A percentile compares a stretch with the other conserved stretches of the same genome.
Evolutionary conservation across 495 filamentous ascomycete species (phyloP).

Genomic region (Aspergillus biplanus): DNA sequence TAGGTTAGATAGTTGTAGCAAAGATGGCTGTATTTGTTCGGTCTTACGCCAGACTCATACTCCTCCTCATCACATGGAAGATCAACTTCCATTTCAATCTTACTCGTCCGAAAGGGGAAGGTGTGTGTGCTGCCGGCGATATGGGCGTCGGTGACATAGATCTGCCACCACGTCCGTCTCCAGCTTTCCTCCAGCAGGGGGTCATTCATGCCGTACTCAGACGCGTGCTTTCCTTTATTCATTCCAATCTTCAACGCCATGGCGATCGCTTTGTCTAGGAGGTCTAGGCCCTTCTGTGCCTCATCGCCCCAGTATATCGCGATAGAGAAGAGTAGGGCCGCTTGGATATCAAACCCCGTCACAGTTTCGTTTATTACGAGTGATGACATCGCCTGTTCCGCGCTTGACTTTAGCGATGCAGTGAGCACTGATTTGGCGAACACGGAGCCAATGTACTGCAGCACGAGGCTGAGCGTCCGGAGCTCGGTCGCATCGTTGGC

Average conservation of each 20-base stretch:
- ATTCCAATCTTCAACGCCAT: constrained; percentile 28
- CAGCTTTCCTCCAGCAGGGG: constrained; percentile 32
- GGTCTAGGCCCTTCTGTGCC: constrained; percentile 13
- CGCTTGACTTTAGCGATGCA: background rate
- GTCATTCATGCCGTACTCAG: constrained; percentile 10
- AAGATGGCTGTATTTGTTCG: no score
- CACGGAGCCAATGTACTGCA: constrained; percentile 25
- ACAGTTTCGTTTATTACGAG: background rate
- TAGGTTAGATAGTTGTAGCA: background rate
- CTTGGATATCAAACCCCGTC: constrained; percentile 29
- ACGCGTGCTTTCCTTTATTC: constrained; percentile 26
- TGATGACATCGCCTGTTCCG: constrained; percentile 3
- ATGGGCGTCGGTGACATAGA: constrained; percentile 34
- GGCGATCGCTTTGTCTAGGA: constrained; percentile 26
- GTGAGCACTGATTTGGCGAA: constrained; percentile 15
- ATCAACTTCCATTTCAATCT: constrained; percentile 20
- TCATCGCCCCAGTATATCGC: constrained; percentile 32
- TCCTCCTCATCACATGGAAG: constrained; percentile 26
- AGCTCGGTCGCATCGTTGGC: constrained; percentile 3
- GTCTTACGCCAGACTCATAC: constrained; percentile 24
- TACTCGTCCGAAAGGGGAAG: constrained; percentile 26
- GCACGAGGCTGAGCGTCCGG: constrained; percentile 16
- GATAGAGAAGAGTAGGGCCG: constrained; percentile 28
- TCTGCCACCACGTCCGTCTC: constrained; percentile 37
- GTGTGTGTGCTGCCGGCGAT: constrained; percentile 31